These are phyloP conservation scores for Syzygium oleosum DNA, from an alignment of 345 rosid species.

Conservation along the genomic window DNA sequence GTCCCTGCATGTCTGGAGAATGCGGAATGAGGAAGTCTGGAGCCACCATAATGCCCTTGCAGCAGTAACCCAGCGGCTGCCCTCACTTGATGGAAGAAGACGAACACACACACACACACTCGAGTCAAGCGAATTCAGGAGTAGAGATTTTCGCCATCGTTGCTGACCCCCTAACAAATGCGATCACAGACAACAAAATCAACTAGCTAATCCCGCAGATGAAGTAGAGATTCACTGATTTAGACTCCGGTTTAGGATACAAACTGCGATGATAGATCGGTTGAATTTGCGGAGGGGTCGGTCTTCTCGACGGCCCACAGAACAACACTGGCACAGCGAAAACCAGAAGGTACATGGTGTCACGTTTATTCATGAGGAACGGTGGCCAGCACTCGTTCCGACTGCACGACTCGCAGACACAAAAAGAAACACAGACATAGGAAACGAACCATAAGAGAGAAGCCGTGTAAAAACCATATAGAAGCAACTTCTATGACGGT, in stretches of 20 bases:
- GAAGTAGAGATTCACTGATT: background rate
- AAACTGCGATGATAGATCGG: background rate
- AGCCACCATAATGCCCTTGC: background rate
- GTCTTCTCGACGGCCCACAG: background rate
- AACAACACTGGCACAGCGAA: background rate
- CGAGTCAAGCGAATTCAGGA: background rate
- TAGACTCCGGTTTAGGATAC: background rate
- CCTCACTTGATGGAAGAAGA: background rate
- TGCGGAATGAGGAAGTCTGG: background rate
- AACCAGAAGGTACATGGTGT: background rate
- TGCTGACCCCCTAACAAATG: background rate
- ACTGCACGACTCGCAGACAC: background rate
- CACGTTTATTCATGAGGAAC: too few species aligned
- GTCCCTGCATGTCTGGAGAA: background rate
- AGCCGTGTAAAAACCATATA: background rate
- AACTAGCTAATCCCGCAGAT: background rate
- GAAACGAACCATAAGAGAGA: background rate
- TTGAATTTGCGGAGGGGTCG: background rate
- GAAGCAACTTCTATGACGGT: background rate
- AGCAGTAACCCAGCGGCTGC: background rate
- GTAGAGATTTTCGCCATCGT: background rate
- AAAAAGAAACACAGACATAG: background rate
- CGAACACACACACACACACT: accelerated
- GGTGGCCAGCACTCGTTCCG: too few species aligned
- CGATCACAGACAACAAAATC: background rate